Evolutionary conservation across 306 rosid species (phyloP).

Genomic region (Quercus robur): DNA sequence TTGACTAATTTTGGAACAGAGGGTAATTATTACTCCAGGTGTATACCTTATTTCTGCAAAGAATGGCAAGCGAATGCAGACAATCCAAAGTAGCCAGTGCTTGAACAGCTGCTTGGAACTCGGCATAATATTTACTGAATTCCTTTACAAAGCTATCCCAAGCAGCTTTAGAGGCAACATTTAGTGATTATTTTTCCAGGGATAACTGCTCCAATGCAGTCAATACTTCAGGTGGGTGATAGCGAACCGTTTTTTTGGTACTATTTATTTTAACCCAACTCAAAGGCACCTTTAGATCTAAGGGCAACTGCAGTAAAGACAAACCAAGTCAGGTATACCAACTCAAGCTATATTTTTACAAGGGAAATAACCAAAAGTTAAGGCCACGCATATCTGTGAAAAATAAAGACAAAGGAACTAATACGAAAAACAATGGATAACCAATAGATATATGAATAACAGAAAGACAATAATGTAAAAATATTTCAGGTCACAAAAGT

Average conservation of each 20-base stretch:
- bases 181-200: conserved; percentile 71
- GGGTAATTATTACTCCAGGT: conserved; percentile 16
- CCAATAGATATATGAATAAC: not conserved
- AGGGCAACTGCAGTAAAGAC: conserved; percentile 53
- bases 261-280: conserved; percentile 85
- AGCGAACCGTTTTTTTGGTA: conserved; percentile 83
- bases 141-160: conserved; percentile 78
- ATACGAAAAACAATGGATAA: conserved; percentile 10
- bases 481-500: not conserved
- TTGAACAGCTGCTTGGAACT: conserved; percentile 83
- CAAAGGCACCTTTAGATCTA: conserved; percentile 74
- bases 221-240: conserved; percentile 93
- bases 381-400: conserved; percentile 2
- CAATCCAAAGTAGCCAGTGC: conserved; percentile 93
- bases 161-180: conserved; percentile 63
- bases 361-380: conserved; percentile 10
- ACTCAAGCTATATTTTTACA: conserved; percentile 1
- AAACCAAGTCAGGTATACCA: not conserved
- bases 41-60: conserved; percentile 81
- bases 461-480: conserved; percentile 6
- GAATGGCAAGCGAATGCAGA: conserved; percentile 83
- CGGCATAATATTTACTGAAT: conserved; percentile 63
- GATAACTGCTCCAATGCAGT: conserved; percentile 67
- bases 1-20: not conserved
- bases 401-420: not conserved